Percentiles rank a stretch among this genome's conserved stretches.
phyloP scores from a whole-genome alignment of 768 basidiomycete species.

The Cantharellus anzutake region DNA sequence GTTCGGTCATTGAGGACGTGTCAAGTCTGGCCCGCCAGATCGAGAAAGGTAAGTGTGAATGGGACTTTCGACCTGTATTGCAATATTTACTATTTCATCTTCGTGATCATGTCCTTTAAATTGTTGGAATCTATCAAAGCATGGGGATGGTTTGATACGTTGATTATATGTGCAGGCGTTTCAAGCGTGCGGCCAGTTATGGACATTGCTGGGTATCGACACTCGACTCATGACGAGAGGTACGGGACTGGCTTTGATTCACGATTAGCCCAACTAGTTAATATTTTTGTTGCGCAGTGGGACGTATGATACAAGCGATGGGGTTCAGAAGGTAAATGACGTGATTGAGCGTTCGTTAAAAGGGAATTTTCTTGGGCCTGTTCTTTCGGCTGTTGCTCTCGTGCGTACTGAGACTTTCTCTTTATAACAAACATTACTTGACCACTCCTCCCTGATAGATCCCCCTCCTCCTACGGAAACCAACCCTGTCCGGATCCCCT shows the following conservation, averaged over 20 bases:
- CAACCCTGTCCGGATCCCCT: slow-evolving; percentile 48
- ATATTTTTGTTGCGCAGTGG: too few relatives aligned
- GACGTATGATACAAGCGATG: slow-evolving; percentile 18
- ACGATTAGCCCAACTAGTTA: not conserved
- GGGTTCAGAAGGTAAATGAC: slow-evolving; percentile 37
- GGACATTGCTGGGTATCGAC: slow-evolving; percentile 12
- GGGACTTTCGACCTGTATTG: not conserved
- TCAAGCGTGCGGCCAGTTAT: slow-evolving; percentile 59
- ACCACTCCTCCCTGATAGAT: not conserved
- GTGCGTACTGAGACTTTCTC: slow-evolving; percentile 23
- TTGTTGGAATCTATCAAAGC: slow-evolving; percentile 22
- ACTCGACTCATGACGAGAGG: not conserved
- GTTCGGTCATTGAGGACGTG: slow-evolving; percentile 47
- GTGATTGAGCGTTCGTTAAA: slow-evolving; percentile 35
- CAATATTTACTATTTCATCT: not conserved
- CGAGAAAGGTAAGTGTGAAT: slow-evolving; percentile 28
- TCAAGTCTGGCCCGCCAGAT: slow-evolving; percentile 34
- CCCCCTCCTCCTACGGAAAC: slow-evolving; percentile 24
- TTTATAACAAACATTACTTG: not conserved
- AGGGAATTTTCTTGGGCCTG: slow-evolving; percentile 53
- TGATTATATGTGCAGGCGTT: slow-evolving; percentile 68
- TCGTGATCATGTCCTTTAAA: not conserved
- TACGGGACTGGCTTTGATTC: not conserved
- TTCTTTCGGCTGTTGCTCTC: slow-evolving; percentile 49
- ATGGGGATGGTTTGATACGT: slow-evolving; percentile 69